A percentile compares a stretch with the other conserved stretches of the same genome.
Evolutionary conservation across 768 basidiomycete species (phyloP).

Genomic region (Lepiota brunneoincarnata): DNA sequence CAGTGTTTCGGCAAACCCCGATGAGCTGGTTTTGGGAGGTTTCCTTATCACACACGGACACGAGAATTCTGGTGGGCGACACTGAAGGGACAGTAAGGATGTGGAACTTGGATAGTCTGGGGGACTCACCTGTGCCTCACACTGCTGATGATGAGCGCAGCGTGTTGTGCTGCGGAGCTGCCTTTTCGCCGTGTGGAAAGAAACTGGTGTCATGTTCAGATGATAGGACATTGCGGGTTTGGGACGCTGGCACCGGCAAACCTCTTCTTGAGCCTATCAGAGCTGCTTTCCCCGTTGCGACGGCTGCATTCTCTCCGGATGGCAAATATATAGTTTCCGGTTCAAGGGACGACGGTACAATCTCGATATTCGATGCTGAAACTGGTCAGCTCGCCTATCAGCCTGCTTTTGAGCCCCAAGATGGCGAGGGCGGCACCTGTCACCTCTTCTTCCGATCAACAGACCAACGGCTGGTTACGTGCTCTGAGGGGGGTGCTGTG

Average conservation of each 20-base stretch:
- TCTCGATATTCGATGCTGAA: constrained; percentile 13
- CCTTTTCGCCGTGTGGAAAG: constrained; percentile 20
- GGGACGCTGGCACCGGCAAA: constrained; percentile 15
- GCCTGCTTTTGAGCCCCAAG: background rate
- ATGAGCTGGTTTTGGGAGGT: constrained; percentile 15
- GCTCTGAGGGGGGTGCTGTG: background rate
- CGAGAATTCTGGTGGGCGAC: constrained; percentile 15
- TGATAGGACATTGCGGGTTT: constrained; percentile 20
- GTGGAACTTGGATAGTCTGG: constrained; percentile 15
- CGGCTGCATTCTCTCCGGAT: constrained; percentile 18
- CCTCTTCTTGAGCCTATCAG: constrained; percentile 7
- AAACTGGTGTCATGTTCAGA: constrained; percentile 32
- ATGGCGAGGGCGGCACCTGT: background rate
- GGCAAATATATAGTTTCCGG: constrained; percentile 17
- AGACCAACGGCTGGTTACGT: background rate
- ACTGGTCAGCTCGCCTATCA: background rate
- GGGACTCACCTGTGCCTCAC: background rate
- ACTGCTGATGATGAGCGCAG: constrained; percentile 8
- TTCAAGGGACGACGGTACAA: constrained; percentile 19
- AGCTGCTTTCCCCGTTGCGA: constrained; percentile 7
- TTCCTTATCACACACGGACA: constrained; percentile 20
- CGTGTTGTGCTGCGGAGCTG: constrained; percentile 19
- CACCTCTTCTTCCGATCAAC: background rate
- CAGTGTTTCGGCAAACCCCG: constrained; percentile 10
- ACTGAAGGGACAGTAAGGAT: constrained; percentile 18